phyloP scores from a whole-genome alignment of 306 rosid genomes.

The Fragaria nilgerrensis region DNA sequence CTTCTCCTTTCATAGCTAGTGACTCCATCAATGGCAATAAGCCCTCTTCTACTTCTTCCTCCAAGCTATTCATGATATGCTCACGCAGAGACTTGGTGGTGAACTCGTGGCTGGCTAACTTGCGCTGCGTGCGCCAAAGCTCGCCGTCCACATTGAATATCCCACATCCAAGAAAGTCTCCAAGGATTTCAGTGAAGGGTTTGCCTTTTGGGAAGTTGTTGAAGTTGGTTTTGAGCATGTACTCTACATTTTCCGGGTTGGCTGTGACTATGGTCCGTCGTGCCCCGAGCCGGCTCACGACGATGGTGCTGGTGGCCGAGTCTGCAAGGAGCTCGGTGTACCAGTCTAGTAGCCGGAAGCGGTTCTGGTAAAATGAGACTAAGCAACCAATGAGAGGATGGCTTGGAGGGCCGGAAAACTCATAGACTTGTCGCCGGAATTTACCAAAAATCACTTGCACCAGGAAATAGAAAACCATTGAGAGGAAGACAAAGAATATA shows the following conservation, averaged over 20 bases:
- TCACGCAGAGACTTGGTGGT: slow-evolving; percentile 47
- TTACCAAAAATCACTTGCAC: slow-evolving; percentile 15
- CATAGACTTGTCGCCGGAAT: slow-evolving; percentile 30
- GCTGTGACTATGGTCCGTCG: slow-evolving; percentile 65
- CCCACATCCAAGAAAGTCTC: slow-evolving; percentile 78
- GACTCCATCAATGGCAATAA: slow-evolving; percentile 57
- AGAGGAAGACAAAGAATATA: slow-evolving; percentile 30
- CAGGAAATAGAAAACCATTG: slow-evolving; percentile 29
- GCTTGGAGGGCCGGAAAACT: slow-evolving; percentile 46
- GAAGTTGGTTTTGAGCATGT: slow-evolving; percentile 79
- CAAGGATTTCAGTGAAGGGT: slow-evolving; percentile 74
- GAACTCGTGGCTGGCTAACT: slow-evolving; percentile 72
- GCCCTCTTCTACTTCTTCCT: slow-evolving; percentile 43
- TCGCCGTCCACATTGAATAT: slow-evolving; percentile 85
- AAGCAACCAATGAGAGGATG: slow-evolving; percentile 73
- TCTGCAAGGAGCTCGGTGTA: slow-evolving; percentile 58
- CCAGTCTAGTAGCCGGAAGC: slow-evolving; percentile 63
- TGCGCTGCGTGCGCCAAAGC: slow-evolving; percentile 62
- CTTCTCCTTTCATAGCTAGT: slow-evolving; percentile 20
- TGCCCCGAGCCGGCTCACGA: slow-evolving; percentile 61
- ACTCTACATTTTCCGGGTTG: slow-evolving; percentile 69
- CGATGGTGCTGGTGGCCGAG: slow-evolving; percentile 61
- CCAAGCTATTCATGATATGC: slow-evolving; percentile 40
- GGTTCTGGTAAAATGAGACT: slow-evolving; percentile 63
- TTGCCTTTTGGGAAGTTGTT: slow-evolving; percentile 86